Conservation (phyloP, 306 rosid species). For the Glycine tomentella region DNA sequence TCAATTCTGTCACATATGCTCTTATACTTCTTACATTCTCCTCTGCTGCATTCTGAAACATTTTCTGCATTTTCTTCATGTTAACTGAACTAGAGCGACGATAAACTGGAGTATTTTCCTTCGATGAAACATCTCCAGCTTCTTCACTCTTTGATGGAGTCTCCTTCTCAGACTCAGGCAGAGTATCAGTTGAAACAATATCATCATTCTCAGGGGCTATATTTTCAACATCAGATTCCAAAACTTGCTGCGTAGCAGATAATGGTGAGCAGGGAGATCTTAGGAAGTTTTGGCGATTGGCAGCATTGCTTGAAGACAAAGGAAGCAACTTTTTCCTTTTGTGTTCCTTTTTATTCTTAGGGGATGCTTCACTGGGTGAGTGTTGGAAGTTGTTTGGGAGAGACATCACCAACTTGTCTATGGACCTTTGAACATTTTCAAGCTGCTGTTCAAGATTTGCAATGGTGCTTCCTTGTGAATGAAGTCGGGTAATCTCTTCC, state of each 20-base stretch:
- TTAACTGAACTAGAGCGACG: slow-evolving; percentile 92
- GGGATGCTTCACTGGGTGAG: slow-evolving; percentile 60
- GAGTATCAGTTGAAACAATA: slow-evolving; percentile 59
- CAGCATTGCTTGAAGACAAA: slow-evolving; percentile 70
- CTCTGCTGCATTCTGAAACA: slow-evolving; percentile 99
- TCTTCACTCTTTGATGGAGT: slow-evolving; percentile 94
- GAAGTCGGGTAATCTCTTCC: slow-evolving; percentile 97
- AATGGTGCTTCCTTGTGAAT: slow-evolving; percentile 97
- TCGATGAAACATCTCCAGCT: slow-evolving; percentile 82
- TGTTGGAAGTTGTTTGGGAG: slow-evolving; percentile 82
- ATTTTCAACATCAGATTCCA: slow-evolving; percentile 74
- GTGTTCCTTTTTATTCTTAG: slow-evolving; percentile 74
- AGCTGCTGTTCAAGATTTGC: slow-evolving; percentile 98
- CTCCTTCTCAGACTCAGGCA: slow-evolving; percentile 76
- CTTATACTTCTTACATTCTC: slow-evolving; percentile 98
- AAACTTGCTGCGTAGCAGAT: slow-evolving; percentile 74
- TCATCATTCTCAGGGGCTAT: slow-evolving; percentile 76
- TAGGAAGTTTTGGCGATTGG: slow-evolving; percentile 74
- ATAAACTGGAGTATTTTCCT: slow-evolving; percentile 81
- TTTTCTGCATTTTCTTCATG: slow-evolving; percentile 99
- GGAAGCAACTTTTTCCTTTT: slow-evolving; percentile 87
- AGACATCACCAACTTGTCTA: slow-evolving; percentile 97
- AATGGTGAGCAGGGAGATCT: slow-evolving; percentile 95
- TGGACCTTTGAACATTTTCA: slow-evolving; percentile 97
- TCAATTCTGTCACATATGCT: slow-evolving; percentile 95